Evolutionary conservation across 2,329 filamentous ascomycete species (phyloP), one percentile per base, ranked within the genome.

Genomic region (Apiospora rasikravindrae): DNA sequence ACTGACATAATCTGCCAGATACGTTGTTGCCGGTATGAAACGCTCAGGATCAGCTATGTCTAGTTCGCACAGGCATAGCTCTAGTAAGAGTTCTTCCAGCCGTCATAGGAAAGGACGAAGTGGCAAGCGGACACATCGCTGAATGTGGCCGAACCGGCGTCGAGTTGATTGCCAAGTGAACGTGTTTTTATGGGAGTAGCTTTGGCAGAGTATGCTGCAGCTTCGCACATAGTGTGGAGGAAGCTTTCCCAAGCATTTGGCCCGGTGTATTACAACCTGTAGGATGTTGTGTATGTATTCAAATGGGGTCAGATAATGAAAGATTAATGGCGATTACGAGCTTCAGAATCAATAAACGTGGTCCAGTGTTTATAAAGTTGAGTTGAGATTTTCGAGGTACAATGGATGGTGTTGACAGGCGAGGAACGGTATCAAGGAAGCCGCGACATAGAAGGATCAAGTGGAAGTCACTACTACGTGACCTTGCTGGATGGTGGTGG

Each of bases 1-100:
- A 24, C 57, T 64, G 33, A 64, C 57, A 37, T n/a, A 22, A 19
- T 22, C 29, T n/a, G 10, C 2, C 33, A 64, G 57, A 64, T 64
- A 64, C 57, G 57, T 64, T 40, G 57, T 40, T n/a, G 57, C 33
- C 11, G 57, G 57, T 24, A 64, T 64, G 57, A 64, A 64, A 40
- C 57, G 57, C 57, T 37, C 57, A n/a, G 33, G 57, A 6, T 8
- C 57, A 4, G 33, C 26, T 19, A 33, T 61, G 26, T 22, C 33
- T 40, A 51, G 49, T n/a, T 64, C 57, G 57, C 57, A 64, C 33
- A 40, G 57, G 57, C 33, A 64, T 33, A 64, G 33, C 37, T 64
- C 57, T 13, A 64, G 57, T 19, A 64, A 64, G 57, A 64, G 29
- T 19, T 64, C 57, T n/a, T 40, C 57, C 33, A 40, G 57, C 16